Evolutionary conservation across 768 basidiomycete species (phyloP).

Genomic region (Amylocystis lapponica): DNA sequence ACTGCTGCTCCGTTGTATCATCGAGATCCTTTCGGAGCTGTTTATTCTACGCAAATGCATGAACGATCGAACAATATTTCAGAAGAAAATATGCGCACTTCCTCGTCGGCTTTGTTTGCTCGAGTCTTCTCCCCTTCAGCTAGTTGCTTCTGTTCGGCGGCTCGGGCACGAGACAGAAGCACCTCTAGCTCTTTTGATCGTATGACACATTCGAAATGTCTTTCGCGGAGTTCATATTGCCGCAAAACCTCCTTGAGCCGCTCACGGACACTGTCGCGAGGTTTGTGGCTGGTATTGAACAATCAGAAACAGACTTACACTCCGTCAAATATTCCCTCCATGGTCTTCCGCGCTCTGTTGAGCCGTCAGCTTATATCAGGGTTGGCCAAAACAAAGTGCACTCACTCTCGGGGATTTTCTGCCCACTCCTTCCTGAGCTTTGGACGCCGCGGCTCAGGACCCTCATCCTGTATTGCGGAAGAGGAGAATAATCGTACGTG

Average conservation of each 20-base stretch:
- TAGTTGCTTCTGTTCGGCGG: constrained; percentile 82
- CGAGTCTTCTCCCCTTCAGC: constrained; percentile 69
- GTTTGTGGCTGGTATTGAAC: neutral
- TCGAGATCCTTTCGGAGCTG: constrained; percentile 74
- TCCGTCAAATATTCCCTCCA: constrained; percentile 81
- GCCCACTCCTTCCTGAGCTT: constrained; percentile 80
- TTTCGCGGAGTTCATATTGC: constrained; percentile 86
- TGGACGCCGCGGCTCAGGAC: constrained; percentile 57
- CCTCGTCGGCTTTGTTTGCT: constrained; percentile 65
- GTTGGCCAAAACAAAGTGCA: too few species aligned
- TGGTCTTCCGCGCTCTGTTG: constrained; percentile 59
- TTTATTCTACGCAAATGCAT: constrained; percentile 40
- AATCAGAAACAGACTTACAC: constrained; percentile 52
- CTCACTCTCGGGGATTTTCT: constrained; percentile 69
- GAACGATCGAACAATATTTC: neutral
- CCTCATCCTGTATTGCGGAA: constrained; percentile 46
- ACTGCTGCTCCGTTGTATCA: constrained; percentile 72
- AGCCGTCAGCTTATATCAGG: neutral
- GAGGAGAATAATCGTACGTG: neutral
- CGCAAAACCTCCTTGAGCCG: constrained; percentile 82
- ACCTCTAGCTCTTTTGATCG: constrained; percentile 91
- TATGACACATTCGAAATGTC: constrained; percentile 88
- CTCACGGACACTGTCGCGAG: constrained; percentile 60
- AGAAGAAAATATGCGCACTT: constrained; percentile 42
- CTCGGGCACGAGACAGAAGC: constrained; percentile 77